Conservation (phyloP, 768 basidiomycete genomes). For the Agaricus subrufescens region DNA sequence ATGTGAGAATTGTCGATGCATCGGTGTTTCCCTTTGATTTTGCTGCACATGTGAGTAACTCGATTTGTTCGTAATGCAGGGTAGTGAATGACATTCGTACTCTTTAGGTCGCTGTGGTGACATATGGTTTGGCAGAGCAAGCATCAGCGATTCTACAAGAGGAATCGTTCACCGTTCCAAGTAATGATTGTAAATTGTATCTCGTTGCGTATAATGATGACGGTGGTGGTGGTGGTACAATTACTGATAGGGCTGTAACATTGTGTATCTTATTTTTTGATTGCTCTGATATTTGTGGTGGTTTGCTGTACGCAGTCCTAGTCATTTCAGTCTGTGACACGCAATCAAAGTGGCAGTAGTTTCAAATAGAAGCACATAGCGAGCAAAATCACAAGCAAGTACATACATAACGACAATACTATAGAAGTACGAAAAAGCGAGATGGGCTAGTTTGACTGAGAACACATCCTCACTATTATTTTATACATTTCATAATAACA, state of each 20-base stretch:
- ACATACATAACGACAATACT: too few species aligned
- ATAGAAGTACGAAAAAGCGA: too few species aligned
- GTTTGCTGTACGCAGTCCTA: too few species aligned
- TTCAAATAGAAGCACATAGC: too few species aligned
- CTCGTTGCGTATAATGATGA: neutral
- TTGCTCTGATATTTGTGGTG: too few species aligned
- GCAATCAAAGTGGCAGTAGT: too few species aligned
- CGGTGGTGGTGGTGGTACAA: neutral
- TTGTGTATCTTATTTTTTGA: too few species aligned
- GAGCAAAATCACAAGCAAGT: too few species aligned
- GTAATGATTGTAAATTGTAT: neutral
- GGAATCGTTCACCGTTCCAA: constrained; percentile 15
- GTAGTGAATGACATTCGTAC: neutral
- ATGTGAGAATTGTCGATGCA: constrained; percentile 53
- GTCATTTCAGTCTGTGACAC: too few species aligned
- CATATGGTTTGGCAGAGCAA: constrained; percentile 26
- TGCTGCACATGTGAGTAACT: constrained; percentile 25
- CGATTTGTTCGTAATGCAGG: neutral
- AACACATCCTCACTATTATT: too few species aligned
- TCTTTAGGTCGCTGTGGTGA: constrained; percentile 21
- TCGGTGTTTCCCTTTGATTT: constrained; percentile 49
- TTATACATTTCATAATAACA: too few species aligned
- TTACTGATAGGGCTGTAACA: neutral
- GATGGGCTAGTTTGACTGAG: too few species aligned
- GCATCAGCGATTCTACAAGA: constrained; percentile 18